phyloP scores from a whole-genome alignment of 306 rosid species.

The Senna siamea region DNA sequence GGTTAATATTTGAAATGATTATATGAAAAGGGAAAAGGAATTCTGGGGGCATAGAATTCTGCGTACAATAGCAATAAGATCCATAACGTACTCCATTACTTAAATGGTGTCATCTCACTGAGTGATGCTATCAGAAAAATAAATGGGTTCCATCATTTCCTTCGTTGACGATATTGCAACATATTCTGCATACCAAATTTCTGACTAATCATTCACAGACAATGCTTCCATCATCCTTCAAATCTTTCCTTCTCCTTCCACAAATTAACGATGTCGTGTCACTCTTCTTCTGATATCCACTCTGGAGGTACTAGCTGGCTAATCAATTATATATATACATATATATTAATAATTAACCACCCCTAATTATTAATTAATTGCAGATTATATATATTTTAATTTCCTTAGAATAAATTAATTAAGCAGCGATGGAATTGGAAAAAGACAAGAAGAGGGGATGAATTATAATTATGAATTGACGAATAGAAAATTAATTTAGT shows the following conservation, averaged over 20 bases:
- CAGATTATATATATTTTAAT: too few species aligned
- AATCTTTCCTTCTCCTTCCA: not conserved
- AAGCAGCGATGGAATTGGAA: too few species aligned
- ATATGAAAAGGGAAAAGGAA: too few species aligned
- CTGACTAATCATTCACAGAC: not conserved
- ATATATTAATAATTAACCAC: too few species aligned
- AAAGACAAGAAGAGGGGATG: not conserved
- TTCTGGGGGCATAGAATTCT: not conserved
- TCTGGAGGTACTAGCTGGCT: too few species aligned
- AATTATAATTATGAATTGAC: not conserved
- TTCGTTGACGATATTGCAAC: not conserved
- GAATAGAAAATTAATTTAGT: not conserved
- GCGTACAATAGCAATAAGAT: not conserved
- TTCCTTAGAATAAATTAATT: too few species aligned
- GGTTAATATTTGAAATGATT: too few species aligned
- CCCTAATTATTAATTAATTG: too few species aligned
- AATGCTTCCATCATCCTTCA: not conserved
- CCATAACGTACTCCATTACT: not conserved
- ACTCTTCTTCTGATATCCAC: too few species aligned
- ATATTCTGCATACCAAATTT: not conserved
- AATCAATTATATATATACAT: too few species aligned
- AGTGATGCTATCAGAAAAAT: not conserved
- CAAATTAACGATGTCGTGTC: too few species aligned
- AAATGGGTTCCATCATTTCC: not conserved
- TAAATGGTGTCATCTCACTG: slow-evolving; percentile 10